Evolutionary conservation across 306 rosid species (phyloP).

Genomic region (Cyclanthera cordifolia): DNA sequence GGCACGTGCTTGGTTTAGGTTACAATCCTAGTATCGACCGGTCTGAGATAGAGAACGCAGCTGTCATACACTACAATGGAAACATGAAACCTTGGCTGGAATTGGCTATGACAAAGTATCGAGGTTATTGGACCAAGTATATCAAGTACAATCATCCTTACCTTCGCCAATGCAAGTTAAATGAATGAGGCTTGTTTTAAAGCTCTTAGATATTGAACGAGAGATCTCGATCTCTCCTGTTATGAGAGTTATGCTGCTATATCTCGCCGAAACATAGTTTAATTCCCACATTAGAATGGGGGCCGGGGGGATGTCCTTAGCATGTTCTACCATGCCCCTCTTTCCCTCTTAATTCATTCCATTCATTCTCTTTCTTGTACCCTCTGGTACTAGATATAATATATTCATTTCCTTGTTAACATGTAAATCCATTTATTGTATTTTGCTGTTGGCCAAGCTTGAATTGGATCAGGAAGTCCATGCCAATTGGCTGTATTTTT

Average conservation of each 20-base stretch:
- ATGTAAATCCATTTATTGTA: slow-evolving; percentile 13
- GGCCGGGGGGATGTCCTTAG: neutral
- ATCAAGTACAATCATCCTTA: slow-evolving; percentile 72
- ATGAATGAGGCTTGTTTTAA: slow-evolving; percentile 24
- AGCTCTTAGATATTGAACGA: slow-evolving; percentile 15
- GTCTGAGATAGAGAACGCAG: slow-evolving; percentile 61
- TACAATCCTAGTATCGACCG: slow-evolving; percentile 82
- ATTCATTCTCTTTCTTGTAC: slow-evolving; percentile 12
- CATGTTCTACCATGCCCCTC: neutral
- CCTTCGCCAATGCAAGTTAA: slow-evolving; percentile 57
- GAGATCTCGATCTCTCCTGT: neutral
- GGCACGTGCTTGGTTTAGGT: slow-evolving; percentile 99
- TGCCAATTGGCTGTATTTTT: slow-evolving; percentile 13
- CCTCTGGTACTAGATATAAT: slow-evolving; percentile 14
- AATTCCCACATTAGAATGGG: neutral
- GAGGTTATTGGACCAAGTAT: slow-evolving; percentile 81
- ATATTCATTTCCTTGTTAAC: slow-evolving; percentile 11
- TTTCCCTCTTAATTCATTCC: slow-evolving; percentile 13
- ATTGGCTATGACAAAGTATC: slow-evolving; percentile 83
- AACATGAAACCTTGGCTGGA: slow-evolving; percentile 98
- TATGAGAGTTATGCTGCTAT: slow-evolving; percentile 4
- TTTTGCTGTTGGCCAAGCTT: slow-evolving; percentile 10
- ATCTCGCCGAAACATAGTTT: neutral
- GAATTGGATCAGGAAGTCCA: slow-evolving; percentile 2
- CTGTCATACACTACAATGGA: slow-evolving; percentile 89